A percentile compares a stretch with the other conserved stretches of the same genome.
Conservation (phyloP, 495 filamentous ascomycete species). For the Haplographium delicatum region DNA sequence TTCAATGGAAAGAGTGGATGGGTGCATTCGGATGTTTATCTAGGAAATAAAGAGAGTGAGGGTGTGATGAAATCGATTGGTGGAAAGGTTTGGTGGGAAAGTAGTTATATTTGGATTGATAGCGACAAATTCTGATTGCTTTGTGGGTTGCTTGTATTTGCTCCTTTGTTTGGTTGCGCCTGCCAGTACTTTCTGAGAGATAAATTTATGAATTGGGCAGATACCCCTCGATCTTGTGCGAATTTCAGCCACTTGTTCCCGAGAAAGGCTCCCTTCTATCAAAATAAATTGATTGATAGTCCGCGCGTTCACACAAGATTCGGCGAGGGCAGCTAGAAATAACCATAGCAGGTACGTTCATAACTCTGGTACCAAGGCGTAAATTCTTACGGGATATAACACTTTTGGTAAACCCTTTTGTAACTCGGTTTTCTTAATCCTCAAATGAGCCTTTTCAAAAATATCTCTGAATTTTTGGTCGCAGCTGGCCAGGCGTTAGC, state of each 20-base stretch:
- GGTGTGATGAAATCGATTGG: slow-evolving; percentile 48
- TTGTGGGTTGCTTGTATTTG: too few species aligned
- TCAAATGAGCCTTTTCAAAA: slow-evolving; percentile 65
- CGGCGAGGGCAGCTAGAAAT: too few species aligned
- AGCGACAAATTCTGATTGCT: slow-evolving; percentile 13
- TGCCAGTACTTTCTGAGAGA: too few species aligned
- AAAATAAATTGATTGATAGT: too few species aligned
- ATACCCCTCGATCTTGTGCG: too few species aligned
- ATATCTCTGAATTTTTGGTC: slow-evolving; percentile 65
- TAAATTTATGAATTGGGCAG: too few species aligned
- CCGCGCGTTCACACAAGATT: too few species aligned
- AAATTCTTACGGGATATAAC: slow-evolving; percentile 65
- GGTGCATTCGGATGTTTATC: slow-evolving; percentile 43
- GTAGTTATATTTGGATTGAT: slow-evolving; percentile 41
- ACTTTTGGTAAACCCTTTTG: slow-evolving; percentile 68
- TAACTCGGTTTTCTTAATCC: slow-evolving; percentile 62
- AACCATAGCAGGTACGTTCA: background rate
- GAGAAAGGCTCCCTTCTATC: too few species aligned
- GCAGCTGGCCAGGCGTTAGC: too few species aligned
- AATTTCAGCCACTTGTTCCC: too few species aligned
- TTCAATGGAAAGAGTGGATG: slow-evolving; percentile 28
- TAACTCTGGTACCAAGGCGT: slow-evolving; percentile 44
- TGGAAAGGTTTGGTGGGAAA: slow-evolving; percentile 31
- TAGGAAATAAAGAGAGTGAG: slow-evolving; percentile 40
- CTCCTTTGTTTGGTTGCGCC: too few species aligned